Base-by-base conservation (phyloP, 2,329 filamentous ascomycete species). In the Stemphylium lycopersici region DNA sequence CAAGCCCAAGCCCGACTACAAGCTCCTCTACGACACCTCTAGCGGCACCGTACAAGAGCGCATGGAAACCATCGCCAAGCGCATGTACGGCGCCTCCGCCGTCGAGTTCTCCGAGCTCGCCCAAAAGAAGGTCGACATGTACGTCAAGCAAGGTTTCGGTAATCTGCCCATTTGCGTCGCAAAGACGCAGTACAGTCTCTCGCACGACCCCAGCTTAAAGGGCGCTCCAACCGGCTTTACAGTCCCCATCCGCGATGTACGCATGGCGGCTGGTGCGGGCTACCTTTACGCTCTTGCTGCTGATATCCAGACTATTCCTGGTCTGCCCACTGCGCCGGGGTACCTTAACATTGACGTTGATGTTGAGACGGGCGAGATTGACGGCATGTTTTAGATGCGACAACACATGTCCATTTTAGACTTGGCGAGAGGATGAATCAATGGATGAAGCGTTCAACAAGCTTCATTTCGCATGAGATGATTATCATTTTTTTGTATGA, bases 271-370 rank as follows among this genome's bases (percentile, higher is more conserved):
- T 55, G 95, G 95, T 71, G 95, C 91, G 59, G 95, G 95, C 59
- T 63, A 70, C 58, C 63, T 89, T 48, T 97, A 96, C 68, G 95
- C 95, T 6, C 84, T 98, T 58, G 95, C 95, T 48, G 95, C 95
- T 12, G 95, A 99, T 72, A 98, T 99, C 63, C 95, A 98, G 81
- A 99, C 95, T 1, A 99, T 99, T 61, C 95, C 95, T 12, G 95
- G 95, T 58, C 81, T 99, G 61, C 93, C 93, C 8, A 98, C 95
- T 7, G 93, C 93, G 16, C 95, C 93, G 7, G 95, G 95, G 10
- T 98, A 98, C 73, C 81, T 98, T 58, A 97, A 97, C 69, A 93
- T 97, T 40, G 93, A 97, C 65, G 83, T 88, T 38, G 78, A 82
- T 60, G 69, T 75, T 22, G 78, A 80, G 69, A 81, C 78, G 15